These are phyloP conservation scores for Juglanconis sp. DNA, from an alignment of 2,329 filamentous ascomycete genomes.

Conservation along the genomic window DNA sequence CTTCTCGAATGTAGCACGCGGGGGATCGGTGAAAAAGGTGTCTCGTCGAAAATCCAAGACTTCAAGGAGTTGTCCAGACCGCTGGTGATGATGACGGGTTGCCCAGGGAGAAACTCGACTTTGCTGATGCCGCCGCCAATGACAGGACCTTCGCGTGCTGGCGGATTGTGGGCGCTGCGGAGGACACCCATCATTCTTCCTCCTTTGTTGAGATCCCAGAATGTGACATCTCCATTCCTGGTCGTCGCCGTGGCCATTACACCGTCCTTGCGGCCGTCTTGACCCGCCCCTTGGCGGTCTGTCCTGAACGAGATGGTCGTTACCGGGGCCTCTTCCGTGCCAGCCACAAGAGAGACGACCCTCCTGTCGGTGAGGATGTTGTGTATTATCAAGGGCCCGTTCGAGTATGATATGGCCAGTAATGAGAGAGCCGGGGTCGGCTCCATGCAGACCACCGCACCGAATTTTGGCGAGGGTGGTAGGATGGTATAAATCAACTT, in stretches of 20 bases:
- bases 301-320: slow-evolving; percentile 87
- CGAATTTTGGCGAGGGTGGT: slow-evolving; percentile 68
- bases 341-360: slow-evolving; percentile 66
- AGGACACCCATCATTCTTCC: slow-evolving; percentile 84
- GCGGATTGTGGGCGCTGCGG: slow-evolving; percentile 81
- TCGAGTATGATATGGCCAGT: slow-evolving; percentile 82
- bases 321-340: slow-evolving; percentile 62
- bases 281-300: slow-evolving; percentile 82
- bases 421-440: slow-evolving; percentile 81
- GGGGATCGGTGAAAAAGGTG: slow-evolving; percentile 82
- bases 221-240: slow-evolving; percentile 80
- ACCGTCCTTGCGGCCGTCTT: slow-evolving; percentile 79
- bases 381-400: slow-evolving; percentile 74
- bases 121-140: slow-evolving; percentile 78
- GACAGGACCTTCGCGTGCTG: slow-evolving; percentile 49
- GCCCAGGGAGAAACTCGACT: slow-evolving; percentile 83
- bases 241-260: slow-evolving; percentile 90
- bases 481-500: slow-evolving; percentile 89
- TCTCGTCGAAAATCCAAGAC: slow-evolving; percentile 94
- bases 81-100: slow-evolving; percentile 85
- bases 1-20: slow-evolving; percentile 81
- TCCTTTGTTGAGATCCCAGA: slow-evolving; percentile 93
- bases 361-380: slow-evolving; percentile 77
- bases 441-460: slow-evolving; percentile 82
- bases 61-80: slow-evolving; percentile 91